These are phyloP conservation scores for Saccharomycopsis guyanensis DNA, from an alignment of 805 yeast genomes.

Conservation along the genomic window DNA sequence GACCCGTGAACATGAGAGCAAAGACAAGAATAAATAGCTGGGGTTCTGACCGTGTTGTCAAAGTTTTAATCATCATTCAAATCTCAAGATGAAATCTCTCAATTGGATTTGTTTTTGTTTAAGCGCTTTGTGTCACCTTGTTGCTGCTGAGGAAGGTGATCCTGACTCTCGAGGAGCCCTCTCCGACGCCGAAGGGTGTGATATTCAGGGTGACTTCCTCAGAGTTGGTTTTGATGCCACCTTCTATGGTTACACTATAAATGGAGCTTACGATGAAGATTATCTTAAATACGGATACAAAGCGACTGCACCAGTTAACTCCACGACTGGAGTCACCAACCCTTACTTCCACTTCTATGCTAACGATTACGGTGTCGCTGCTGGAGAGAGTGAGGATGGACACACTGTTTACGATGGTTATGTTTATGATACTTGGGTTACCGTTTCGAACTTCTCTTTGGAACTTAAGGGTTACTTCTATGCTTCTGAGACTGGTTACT, in stretches of 20 bases:
- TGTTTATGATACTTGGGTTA: conserved; percentile 11
- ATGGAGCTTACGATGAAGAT: not conserved
- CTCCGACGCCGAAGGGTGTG: not conserved
- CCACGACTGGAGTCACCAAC: not conserved
- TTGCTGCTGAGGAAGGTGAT: conserved; percentile 6
- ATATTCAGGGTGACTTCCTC: not conserved
- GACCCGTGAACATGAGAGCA: too few species aligned
- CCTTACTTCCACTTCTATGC: not conserved
- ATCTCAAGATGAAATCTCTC: too few species aligned
- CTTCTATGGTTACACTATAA: conserved; percentile 2
- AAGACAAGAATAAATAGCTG: too few species aligned
- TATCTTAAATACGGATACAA: conserved; percentile 1
- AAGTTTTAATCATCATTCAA: too few species aligned
- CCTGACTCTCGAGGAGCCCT: conserved; percentile 1
- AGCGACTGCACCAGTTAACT: not conserved
- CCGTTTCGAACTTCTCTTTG: conserved; percentile 24
- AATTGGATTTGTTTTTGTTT: too few species aligned
- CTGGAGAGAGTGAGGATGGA: not conserved
- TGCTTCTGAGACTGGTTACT: conserved; percentile 28
- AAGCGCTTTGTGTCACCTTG: too few species aligned
- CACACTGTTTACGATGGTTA: not conserved
- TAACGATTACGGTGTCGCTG: not conserved
- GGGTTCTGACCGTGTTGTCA: too few species aligned
- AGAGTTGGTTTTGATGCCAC: conserved; percentile 7
- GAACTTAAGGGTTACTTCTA: conserved; percentile 25